Evolutionary conservation across 768 basidiomycete genomes (phyloP), one percentile per base, ranked within the genome.

Genomic region (Crucibulum laeve): DNA sequence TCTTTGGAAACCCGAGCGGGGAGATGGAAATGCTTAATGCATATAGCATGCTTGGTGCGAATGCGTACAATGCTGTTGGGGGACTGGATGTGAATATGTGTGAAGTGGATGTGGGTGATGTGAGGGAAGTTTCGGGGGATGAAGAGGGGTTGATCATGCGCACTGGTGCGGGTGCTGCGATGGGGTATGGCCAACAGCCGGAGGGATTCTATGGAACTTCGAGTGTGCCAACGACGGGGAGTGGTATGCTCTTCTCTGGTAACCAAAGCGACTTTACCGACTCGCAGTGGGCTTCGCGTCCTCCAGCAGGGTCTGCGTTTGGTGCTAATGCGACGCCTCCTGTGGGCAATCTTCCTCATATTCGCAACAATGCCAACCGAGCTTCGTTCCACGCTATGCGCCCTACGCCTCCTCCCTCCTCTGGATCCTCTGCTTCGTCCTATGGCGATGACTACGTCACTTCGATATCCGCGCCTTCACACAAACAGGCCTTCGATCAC

Each of bases 401-500:
- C 51, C 52, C 48, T 10, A 46, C 55, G 1, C 58, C 58, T 22
- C 61, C 61, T 15, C 57, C 65, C 0, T 53, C 60, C 10, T 60
- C 54, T 21, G 63, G 62, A 13, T 57, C 53, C 25, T 61, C 55
- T 15, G 63, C 57, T n/a, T 55, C 59, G n/a, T 47, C 52, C 40
- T 62, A 51, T 47, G 52, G 46, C 38, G 68, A 74, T 8, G 69
- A 70, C 21, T 69, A 63, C 49, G 65, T 72, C 24, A 64, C 73
- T 0, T 76, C 80, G 19, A 63, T 81, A 42, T 84, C 84, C 7
- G 83, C 84, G 1, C 82, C 87, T 11, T 77, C 84, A 30, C 81
- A 84, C 54, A 80, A 84, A 59, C 74, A 76, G 37, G 68, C 68
- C 7, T 87, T 87, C 42, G 85, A 86, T 62, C 76, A 82, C 53